phyloP scores from a whole-genome alignment of 2,329 filamentous ascomycete genomes.

The Leptographium wingfieldii region DNA sequence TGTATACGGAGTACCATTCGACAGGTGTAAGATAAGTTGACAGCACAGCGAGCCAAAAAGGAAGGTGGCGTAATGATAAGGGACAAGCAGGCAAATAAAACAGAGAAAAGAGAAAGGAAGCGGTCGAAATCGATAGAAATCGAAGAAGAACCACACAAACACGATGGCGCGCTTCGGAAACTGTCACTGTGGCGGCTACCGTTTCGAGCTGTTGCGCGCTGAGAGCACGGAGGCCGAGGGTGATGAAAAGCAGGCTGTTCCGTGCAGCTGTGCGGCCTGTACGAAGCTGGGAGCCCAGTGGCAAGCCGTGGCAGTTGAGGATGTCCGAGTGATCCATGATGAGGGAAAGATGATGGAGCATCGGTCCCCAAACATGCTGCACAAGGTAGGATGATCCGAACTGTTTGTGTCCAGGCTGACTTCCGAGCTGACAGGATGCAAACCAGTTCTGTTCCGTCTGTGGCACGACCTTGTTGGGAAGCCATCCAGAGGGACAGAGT shows the following conservation, averaged over 20 bases:
- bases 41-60: neutral
- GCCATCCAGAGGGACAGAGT: neutral
- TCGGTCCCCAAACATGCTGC: neutral
- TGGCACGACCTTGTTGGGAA: constrained; percentile 3
- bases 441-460: constrained; percentile 7
- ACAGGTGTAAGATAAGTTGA: no score
- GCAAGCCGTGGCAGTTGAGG: neutral
- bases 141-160: neutral
- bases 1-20: no score
- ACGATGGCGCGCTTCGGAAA: constrained; percentile 5
- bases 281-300: constrained; percentile 6
- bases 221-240: neutral
- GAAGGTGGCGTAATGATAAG: neutral
- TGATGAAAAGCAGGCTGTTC: neutral
- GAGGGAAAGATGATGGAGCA: neutral
- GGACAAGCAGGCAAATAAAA: neutral
- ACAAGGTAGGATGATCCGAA: neutral
- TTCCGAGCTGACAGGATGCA: neutral
- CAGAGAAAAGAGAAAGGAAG: neutral
- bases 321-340: neutral
- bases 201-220: neutral
- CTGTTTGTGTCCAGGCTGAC: neutral
- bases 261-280: neutral
- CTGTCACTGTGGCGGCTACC: constrained; percentile 9
- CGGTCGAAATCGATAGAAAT: neutral